These are phyloP conservation scores for Suillus subalutaceus DNA, from an alignment of 768 basidiomycete species.

Conservation along the genomic window DNA sequence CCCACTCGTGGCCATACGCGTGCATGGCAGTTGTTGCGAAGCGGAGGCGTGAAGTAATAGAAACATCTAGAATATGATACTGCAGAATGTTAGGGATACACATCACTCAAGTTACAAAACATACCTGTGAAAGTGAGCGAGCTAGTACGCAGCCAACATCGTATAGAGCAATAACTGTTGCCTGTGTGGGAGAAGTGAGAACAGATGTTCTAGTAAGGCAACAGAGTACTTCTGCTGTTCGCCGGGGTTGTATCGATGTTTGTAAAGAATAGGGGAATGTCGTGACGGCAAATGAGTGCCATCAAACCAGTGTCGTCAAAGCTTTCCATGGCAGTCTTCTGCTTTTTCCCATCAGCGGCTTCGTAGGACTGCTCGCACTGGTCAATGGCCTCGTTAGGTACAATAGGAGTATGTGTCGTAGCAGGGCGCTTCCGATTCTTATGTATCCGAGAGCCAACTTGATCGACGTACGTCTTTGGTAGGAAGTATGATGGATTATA, in stretches of 20 bases:
- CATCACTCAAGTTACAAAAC: slow-evolving; percentile 3
- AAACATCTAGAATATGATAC: background rate
- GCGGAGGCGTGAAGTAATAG: slow-evolving; percentile 20
- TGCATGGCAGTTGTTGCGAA: slow-evolving; percentile 43
- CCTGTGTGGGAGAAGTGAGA: slow-evolving; percentile 30
- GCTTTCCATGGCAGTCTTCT: slow-evolving; percentile 25
- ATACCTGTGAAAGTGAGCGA: slow-evolving; percentile 26
- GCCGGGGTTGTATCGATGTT: slow-evolving; percentile 43
- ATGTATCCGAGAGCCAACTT: background rate
- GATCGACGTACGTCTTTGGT: background rate
- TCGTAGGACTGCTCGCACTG: background rate
- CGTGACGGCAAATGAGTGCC: slow-evolving; percentile 41
- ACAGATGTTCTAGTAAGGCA: slow-evolving; percentile 35
- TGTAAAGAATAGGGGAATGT: slow-evolving; percentile 37
- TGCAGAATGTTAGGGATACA: background rate
- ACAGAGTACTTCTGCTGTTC: slow-evolving; percentile 43
- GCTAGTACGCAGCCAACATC: slow-evolving; percentile 41
- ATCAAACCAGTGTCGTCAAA: slow-evolving; percentile 42
- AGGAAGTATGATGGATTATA: background rate
- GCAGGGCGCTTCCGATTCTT: background rate
- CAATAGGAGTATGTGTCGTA: background rate
- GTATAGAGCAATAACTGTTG: slow-evolving; percentile 32
- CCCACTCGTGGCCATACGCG: slow-evolving; percentile 42
- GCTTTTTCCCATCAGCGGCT: slow-evolving; percentile 32
- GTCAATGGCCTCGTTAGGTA: background rate